A percentile compares a stretch with the other conserved stretches of the same genome.
Conservation (phyloP, 257 asterid species). For the Solanum sejunctum region DNA sequence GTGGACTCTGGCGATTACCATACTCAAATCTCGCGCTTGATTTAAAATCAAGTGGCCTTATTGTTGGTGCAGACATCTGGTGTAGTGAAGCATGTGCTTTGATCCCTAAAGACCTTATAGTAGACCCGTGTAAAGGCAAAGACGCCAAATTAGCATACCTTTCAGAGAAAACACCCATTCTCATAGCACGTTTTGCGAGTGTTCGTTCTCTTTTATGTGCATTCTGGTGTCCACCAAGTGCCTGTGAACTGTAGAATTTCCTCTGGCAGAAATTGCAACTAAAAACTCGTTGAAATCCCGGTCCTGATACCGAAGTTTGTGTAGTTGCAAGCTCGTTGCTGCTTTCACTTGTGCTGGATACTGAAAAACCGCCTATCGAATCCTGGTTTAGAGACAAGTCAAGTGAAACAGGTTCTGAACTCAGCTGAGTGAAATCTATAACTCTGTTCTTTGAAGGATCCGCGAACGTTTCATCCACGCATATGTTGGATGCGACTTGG, state of each 20-base stretch:
- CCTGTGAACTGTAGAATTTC: slow-evolving; percentile 35
- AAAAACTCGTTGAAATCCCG: slow-evolving; percentile 19
- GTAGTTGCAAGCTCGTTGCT: slow-evolving; percentile 23
- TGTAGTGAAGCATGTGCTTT: slow-evolving; percentile 49
- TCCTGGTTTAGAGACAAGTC: slow-evolving; percentile 27
- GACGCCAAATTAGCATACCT: slow-evolving; percentile 26
- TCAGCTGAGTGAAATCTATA: slow-evolving; percentile 8
- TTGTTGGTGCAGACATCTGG: slow-evolving; percentile 8
- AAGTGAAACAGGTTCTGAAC: slow-evolving; percentile 22
- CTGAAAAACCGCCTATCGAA: slow-evolving; percentile 8
- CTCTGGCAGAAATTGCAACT: slow-evolving; percentile 32
- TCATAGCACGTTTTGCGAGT: slow-evolving; percentile 29
- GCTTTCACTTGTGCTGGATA: slow-evolving; percentile 43
- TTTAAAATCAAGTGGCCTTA: slow-evolving; percentile 15
- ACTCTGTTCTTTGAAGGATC: slow-evolving; percentile 1
- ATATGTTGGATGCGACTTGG: slow-evolving; percentile 30
- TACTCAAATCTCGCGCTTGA: slow-evolving; percentile 20
- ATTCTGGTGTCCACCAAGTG: slow-evolving; percentile 43
- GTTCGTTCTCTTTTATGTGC: slow-evolving; percentile 36
- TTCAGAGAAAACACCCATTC: slow-evolving; percentile 31
- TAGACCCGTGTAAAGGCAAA: slow-evolving; percentile 40
- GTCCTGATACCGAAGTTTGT: slow-evolving; percentile 3
- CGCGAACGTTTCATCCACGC: slow-evolving; percentile 12
- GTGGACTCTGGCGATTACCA: slow-evolving; percentile 15
- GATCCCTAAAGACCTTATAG: slow-evolving; percentile 36